Base-by-base conservation (phyloP, 257 asterid species). In the Scutellaria barbata region DNA sequence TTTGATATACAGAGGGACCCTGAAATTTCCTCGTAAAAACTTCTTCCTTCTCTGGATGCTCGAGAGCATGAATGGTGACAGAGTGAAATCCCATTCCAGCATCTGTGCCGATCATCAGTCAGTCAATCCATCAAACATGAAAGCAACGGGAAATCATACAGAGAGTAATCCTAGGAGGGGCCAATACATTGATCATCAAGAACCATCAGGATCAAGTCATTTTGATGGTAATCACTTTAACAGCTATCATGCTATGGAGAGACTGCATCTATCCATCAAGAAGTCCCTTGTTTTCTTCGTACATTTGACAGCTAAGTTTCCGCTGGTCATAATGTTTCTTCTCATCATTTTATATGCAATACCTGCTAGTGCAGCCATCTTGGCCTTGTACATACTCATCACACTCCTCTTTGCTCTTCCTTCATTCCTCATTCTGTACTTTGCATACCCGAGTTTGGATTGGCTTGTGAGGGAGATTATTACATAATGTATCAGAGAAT, bases 41-140 rank as follows among this genome's bases (percentile, higher is more conserved):
- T 92, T 88, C 85, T 90, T 92, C 81, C 96, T 92, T 64, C 90
- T 92, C 8, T 92, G 97, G 98, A 90, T 92, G 97, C 96, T 92
- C 5, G 98, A 92, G 87, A 90, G 92, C 78, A 88, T 88, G 95
- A 92, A 90, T 20, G 97, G 98, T 10, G 91, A 92, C 56, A 82
- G 97, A 65, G 79, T 84, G 71, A 88, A 76, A 68, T 81, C 95
- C 40, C 91, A 76, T 71, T 80, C 90, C 59, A 51, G 86, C 56
- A 55, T 46, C 16, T 79, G 88, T 68, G 89, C 85, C 57, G 90
- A 84, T 68, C 87, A 86, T 45, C 88, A 80, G 61, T 35, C 84
- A 0, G 68, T 64, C 42, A 84, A 86, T 87, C 76, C 90, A 8
- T 57, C 88, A 3, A 73, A 42, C 85, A 67, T 70, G 8, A 79